Conservation (phyloP, 2,329 filamentous ascomycete species). For the Pseudogymnoascus sp. region DNA sequence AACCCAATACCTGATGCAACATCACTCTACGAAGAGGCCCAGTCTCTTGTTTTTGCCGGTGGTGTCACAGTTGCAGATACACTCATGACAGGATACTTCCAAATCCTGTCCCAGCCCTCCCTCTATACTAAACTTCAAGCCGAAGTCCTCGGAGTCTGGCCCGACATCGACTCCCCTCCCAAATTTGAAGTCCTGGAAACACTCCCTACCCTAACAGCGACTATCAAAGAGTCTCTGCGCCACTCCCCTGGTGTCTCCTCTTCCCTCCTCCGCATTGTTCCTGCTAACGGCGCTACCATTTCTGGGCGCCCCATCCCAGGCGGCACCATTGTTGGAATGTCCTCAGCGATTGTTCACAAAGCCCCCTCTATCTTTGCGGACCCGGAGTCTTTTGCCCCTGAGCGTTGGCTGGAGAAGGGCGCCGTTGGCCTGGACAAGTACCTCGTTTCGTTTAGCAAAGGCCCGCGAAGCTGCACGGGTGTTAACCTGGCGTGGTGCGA, state of each 20-base stretch:
- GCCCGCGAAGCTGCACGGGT: constrained; percentile 32
- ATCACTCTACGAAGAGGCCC: constrained; percentile 34
- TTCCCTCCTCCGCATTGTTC: constrained; percentile 18
- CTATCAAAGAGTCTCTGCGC: constrained; percentile 2
- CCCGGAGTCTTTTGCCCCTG: constrained; percentile 32
- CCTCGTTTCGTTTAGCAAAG: constrained; percentile 35
- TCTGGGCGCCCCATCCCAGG: constrained; percentile 14
- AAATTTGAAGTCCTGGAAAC: constrained; percentile 30
- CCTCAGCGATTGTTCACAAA: constrained; percentile 16
- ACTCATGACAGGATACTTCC: constrained; percentile 33
- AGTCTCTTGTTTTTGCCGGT: constrained; percentile 38
- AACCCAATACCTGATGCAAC: constrained; percentile 18
- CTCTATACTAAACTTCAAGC: constrained; percentile 29
- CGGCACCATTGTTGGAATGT: constrained; percentile 24
- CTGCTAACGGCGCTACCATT: constrained; percentile 16
- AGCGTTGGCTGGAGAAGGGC: constrained; percentile 32
- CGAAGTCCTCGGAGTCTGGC: constrained; percentile 34
- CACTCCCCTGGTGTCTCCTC: neutral
- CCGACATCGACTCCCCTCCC: constrained; percentile 23
- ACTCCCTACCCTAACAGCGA: constrained; percentile 18
- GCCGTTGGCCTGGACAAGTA: constrained; percentile 27
- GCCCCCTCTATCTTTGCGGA: constrained; percentile 29
- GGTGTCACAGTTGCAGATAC: constrained; percentile 36
- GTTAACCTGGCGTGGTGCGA: constrained; percentile 29
- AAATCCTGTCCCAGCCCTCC: constrained; percentile 30